phyloP scores from a whole-genome alignment of 805 yeast genomes.

The Ogataea nonfermentans region DNA sequence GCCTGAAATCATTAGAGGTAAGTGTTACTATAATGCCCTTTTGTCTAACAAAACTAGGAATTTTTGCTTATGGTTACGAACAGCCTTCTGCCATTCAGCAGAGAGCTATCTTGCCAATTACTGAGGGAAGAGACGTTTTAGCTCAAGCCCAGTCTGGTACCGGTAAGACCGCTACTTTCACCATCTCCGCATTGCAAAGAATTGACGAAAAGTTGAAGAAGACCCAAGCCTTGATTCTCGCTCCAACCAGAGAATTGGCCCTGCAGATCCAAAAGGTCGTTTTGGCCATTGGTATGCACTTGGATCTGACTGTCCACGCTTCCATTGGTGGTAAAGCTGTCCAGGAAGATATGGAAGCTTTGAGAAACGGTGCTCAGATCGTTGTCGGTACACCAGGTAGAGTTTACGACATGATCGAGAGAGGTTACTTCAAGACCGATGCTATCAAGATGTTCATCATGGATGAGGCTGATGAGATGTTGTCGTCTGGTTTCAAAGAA shows the following conservation, averaged over 20 bases:
- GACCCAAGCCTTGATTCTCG: constrained; percentile 84
- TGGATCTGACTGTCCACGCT: constrained; percentile 85
- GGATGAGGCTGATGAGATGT: constrained; percentile 96
- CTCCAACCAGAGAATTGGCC: constrained; percentile 97
- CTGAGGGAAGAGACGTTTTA: constrained; percentile 89
- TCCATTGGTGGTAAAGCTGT: constrained; percentile 92
- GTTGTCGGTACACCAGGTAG: constrained; percentile 98
- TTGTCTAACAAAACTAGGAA: constrained; percentile 46
- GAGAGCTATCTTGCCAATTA: constrained; percentile 93
- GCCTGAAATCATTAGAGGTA: constrained; percentile 66
- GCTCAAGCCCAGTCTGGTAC: constrained; percentile 99
- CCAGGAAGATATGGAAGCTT: constrained; percentile 73
- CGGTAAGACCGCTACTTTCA: constrained; percentile 97
- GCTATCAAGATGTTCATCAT: constrained; percentile 82
- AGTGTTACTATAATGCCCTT: constrained; percentile 18
- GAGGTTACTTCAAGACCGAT: constrained; percentile 72
- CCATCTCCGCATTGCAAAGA: constrained; percentile 88
- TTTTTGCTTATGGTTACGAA: constrained; percentile 91
- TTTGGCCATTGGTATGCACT: constrained; percentile 78
- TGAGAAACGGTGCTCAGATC: constrained; percentile 78
- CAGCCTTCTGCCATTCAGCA: constrained; percentile 97
- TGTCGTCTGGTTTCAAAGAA: constrained; percentile 91
- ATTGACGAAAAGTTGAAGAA: constrained; percentile 70
- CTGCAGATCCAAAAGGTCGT: constrained; percentile 89
- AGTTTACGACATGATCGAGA: constrained; percentile 84